Percentiles rank a stretch among this genome's conserved stretches.
Evolutionary conservation across 1,284 basidiomycete species (phyloP).

Genomic region (Ceratobasidium sp.): DNA sequence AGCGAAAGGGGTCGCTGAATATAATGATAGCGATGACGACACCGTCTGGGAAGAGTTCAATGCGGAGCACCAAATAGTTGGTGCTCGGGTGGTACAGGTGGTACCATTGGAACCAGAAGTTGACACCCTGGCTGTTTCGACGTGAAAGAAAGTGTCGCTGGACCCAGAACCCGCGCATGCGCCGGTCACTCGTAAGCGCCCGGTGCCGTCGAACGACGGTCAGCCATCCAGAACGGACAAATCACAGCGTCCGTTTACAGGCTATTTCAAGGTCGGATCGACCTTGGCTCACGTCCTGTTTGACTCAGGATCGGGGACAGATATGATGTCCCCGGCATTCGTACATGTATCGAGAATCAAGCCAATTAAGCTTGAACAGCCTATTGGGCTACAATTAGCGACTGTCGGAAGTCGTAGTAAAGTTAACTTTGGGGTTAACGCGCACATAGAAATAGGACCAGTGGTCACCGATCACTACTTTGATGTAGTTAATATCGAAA

Average conservation of each 20-base stretch:
- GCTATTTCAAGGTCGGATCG: background rate
- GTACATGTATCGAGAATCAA: slow-evolving; percentile 10
- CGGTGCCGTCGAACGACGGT: too few relatives aligned
- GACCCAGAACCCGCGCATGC: too few relatives aligned
- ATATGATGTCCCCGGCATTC: slow-evolving; percentile 22
- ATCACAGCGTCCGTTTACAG: slow-evolving; percentile 1
- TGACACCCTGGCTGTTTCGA: background rate
- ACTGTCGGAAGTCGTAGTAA: slow-evolving; percentile 4
- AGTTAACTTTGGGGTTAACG: slow-evolving; percentile 5
- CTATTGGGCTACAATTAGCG: slow-evolving; percentile 23
- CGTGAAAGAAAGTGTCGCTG: too few relatives aligned
- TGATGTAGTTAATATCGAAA: slow-evolving; percentile 56
- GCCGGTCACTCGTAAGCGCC: too few relatives aligned
- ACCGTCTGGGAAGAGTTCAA: slow-evolving; percentile 3
- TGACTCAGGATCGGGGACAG: slow-evolving; percentile 22
- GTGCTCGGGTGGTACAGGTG: background rate
- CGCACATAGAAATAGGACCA: slow-evolving; percentile 53
- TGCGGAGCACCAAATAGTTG: background rate
- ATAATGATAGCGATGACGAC: background rate
- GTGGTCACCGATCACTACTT: slow-evolving; percentile 49
- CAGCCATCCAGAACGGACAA: background rate
- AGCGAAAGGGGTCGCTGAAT: background rate
- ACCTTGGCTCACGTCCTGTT: slow-evolving; percentile 15
- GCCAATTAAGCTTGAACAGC: slow-evolving; percentile 5
- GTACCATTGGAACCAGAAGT: background rate